Percentiles rank a stretch among this genome's conserved stretches.
Evolutionary conservation across 305 asterid genomes (phyloP).

Genomic region (Plantago coronopus): DNA sequence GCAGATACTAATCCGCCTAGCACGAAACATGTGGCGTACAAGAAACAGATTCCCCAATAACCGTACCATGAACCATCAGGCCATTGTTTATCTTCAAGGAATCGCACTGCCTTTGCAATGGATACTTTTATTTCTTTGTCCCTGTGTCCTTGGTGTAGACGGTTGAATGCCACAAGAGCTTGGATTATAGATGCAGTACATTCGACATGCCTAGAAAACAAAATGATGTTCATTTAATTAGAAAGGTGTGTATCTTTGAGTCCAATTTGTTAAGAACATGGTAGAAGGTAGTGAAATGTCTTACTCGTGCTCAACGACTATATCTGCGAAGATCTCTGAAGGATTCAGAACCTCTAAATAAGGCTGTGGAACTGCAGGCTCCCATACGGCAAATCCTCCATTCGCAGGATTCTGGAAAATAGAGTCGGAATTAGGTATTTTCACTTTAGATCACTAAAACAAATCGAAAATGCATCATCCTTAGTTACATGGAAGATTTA

Average conservation of each 20-base stretch:
- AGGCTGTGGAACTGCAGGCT: conserved; percentile 75
- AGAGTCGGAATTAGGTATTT: neutral
- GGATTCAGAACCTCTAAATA: conserved; percentile 74
- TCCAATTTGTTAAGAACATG: neutral
- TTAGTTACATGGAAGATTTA: neutral
- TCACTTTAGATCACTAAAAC: neutral
- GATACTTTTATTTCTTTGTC: conserved; percentile 60
- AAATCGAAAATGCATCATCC: no score
- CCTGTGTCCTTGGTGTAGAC: conserved; percentile 60
- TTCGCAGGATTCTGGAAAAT: conserved; percentile 54
- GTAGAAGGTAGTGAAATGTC: conserved; percentile 6
- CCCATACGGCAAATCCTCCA: conserved; percentile 84
- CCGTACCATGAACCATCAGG: conserved; percentile 92
- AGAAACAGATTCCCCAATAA: conserved; percentile 80
- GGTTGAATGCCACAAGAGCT: conserved; percentile 55
- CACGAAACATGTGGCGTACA: conserved; percentile 63
- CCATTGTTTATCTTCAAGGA: conserved; percentile 56
- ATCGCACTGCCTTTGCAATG: conserved; percentile 39
- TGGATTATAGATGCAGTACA: conserved; percentile 53
- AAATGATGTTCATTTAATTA: neutral
- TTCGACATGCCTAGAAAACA: conserved; percentile 57
- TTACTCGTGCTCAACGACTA: conserved; percentile 78
- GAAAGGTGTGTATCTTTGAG: neutral
- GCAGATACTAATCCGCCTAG: conserved; percentile 49
- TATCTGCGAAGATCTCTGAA: conserved; percentile 81